Evolutionary conservation across 2,329 filamentous ascomycete species (phyloP).

Genomic region (Penicillium sp.): DNA sequence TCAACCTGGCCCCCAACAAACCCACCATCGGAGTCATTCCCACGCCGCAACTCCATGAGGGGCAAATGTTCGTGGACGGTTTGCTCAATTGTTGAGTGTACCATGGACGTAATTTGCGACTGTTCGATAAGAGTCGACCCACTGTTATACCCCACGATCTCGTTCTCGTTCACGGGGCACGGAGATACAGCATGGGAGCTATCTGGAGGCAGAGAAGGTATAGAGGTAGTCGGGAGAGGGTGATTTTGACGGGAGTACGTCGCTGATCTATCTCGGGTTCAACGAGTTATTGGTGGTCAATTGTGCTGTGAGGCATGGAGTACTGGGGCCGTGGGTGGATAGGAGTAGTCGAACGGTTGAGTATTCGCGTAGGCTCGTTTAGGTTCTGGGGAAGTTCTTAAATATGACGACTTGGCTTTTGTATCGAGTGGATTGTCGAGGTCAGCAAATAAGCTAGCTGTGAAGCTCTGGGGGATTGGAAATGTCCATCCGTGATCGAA

Average conservation of each 20-base stretch:
- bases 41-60: conserved; percentile 36
- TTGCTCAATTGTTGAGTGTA: neutral
- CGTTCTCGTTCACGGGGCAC: neutral
- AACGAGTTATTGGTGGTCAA: conserved; percentile 8
- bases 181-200: conserved; percentile 2
- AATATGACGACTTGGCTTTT: no score
- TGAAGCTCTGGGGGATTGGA: neutral
- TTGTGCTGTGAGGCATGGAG: conserved; percentile 8
- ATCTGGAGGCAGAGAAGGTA: no score
- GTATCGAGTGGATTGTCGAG: neutral
- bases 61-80: conserved; percentile 37
- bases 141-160: conserved; percentile 13
- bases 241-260: no score
- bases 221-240: neutral
- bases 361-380: neutral
- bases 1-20: conserved; percentile 40
- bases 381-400: neutral
- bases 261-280: neutral
- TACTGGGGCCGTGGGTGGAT: conserved; percentile 8
- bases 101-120: conserved; percentile 8
- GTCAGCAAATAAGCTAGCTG: no score
- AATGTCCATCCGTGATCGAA: neutral
- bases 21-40: conserved; percentile 13
- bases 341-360: neutral
- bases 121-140: conserved; percentile 20